Conservation (phyloP, 805 yeast genomes). For the Lachancea nothofagi region DNA sequence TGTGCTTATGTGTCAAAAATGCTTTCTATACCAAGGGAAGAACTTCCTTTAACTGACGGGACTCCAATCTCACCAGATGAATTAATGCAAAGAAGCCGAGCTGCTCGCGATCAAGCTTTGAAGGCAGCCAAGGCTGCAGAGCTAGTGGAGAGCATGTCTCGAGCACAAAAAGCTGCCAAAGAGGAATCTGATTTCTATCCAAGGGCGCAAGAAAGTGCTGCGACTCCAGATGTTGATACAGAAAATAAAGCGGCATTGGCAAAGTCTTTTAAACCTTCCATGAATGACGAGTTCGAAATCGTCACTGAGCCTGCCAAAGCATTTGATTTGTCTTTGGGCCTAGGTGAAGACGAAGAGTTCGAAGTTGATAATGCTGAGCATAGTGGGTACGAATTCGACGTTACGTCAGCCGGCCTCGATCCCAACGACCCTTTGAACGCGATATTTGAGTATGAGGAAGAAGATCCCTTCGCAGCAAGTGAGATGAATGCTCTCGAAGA, state of each 20-base stretch:
- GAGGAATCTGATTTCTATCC: conserved; percentile 18
- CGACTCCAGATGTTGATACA: conserved; percentile 22
- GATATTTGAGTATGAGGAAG: conserved; percentile 48
- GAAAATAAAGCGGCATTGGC: conserved; percentile 2
- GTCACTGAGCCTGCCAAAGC: conserved; percentile 25
- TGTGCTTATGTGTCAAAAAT: conserved; percentile 86
- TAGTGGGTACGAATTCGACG: conserved; percentile 16
- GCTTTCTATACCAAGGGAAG: conserved; percentile 75
- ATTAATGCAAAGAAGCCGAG: conserved; percentile 54
- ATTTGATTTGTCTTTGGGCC: conserved; percentile 24
- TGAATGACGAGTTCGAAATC: conserved; percentile 18
- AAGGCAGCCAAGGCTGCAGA: conserved; percentile 57
- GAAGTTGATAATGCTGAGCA: conserved; percentile 16
- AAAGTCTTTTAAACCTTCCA: conserved; percentile 6
- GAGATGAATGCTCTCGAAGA: conserved; percentile 39
- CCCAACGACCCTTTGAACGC: conserved; percentile 34
- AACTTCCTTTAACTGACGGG: conserved; percentile 55
- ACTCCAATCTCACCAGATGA: conserved; percentile 47
- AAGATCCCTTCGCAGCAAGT: conserved; percentile 38
- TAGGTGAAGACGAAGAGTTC: conserved; percentile 1
- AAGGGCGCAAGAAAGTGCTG: conserved; percentile 26
- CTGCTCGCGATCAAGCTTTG: conserved; percentile 61
- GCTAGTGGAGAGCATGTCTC: conserved; percentile 28
- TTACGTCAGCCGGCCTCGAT: conserved; percentile 30
- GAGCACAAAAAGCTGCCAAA: conserved; percentile 12